Evolutionary conservation across 768 basidiomycete species (phyloP), one percentile per base, ranked within the genome.

Genomic region (Lactifluus subvellereus): DNA sequence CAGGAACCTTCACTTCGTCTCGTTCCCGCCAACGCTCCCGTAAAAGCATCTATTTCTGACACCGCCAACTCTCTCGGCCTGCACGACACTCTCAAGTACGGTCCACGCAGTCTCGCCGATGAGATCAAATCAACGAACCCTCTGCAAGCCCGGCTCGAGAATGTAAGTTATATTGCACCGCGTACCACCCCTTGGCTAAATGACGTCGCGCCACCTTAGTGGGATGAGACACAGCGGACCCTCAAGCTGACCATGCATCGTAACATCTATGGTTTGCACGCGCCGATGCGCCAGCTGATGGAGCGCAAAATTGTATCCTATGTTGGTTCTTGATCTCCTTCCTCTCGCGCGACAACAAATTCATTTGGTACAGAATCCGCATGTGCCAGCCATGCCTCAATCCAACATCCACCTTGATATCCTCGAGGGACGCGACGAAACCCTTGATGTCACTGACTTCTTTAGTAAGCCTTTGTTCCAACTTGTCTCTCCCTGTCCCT

Each of bases 211-310:
- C 50, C 49, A 49, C 9, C 43, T 14, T 66, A 98, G 96, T 98
- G 97, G 97, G 88, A 94, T 57, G 86, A 85, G 67, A 94, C 95
- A 8, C 94, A 97, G 73, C 89, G 93, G 73, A 89, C 88, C 73
- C 72, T 94, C 54, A 88, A 88, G 72, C 79, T 98, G 61, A 94
- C 84, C 53, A 77, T 96, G 75, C 83, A 93, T 71, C 85, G 95
- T 50, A 86, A 92, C 73, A 72, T 88, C 37, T 88, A 87, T 70
- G 97, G 97, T 40, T 73, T 98, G 68, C 92, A 93, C 71, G 86
- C 89, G 20, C 97, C 97, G 2, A 84, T 96, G 75, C 84, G 95
- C 35, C 78, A 85, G 57, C 79, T 97, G 66, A 98, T 98, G 97
- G 97, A 99, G 74, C 84, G 94, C 71, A 89, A 88, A 78, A 82